phyloP scores from a whole-genome alignment of 495 filamentous ascomycete genomes.

The Acidomyces sp. region DNA sequence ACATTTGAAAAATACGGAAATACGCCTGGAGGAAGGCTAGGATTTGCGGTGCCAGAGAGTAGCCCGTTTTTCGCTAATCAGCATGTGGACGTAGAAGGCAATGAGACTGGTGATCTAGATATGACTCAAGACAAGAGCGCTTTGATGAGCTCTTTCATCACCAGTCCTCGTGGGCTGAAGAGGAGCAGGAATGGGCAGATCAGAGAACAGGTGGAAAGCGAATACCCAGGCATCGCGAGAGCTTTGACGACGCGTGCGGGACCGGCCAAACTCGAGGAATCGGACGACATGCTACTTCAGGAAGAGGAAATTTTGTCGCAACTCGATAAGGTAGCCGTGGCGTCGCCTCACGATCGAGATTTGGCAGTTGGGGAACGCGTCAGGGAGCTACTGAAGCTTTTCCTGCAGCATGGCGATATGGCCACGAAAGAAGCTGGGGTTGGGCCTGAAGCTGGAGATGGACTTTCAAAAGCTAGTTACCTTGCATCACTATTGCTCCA shows the following conservation, averaged over 20 bases:
- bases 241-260: slow-evolving; percentile 1
- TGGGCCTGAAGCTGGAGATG: slow-evolving; percentile 10
- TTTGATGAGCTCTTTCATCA: slow-evolving; percentile 10
- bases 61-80: slow-evolving; percentile 17
- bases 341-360: not conserved
- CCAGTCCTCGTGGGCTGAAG: slow-evolving; percentile 13
- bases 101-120: slow-evolving; percentile 30
- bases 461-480: slow-evolving; percentile 59
- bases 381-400: slow-evolving; percentile 5
- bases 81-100: too few species aligned
- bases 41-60: slow-evolving; percentile 18
- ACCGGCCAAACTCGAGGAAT: slow-evolving; percentile 1
- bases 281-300: slow-evolving; percentile 12
- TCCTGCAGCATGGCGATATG: not conserved
- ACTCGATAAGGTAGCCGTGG: not conserved
- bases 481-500: slow-evolving; percentile 56
- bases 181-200: slow-evolving; percentile 14
- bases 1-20: slow-evolving; percentile 7
- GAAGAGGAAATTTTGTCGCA: slow-evolving; percentile 7
- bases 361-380: not conserved
- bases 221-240: slow-evolving; percentile 9
- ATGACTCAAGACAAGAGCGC: slow-evolving; percentile 5
- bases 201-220: slow-evolving; percentile 9
- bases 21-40: slow-evolving; percentile 11
- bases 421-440: slow-evolving; percentile 9